Base-by-base conservation (phyloP, 2,329 filamentous ascomycete species). In the Ambrosiella beaveri region DNA sequence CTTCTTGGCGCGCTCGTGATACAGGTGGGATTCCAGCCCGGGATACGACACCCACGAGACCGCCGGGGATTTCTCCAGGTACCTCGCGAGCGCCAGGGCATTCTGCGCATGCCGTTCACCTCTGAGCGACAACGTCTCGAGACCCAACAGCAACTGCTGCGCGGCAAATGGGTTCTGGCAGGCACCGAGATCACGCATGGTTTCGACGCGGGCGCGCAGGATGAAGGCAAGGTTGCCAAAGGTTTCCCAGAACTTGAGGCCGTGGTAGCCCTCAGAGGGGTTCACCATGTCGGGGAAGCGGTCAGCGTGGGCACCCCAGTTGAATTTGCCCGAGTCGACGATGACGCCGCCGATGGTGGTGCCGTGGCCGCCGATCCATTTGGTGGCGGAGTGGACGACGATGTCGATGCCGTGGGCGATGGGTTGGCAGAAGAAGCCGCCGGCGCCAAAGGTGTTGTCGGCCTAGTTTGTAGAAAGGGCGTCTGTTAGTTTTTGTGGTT, bases 351-450 rank as follows among this genome's bases (percentile, higher is more conserved):
- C 90, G 63, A 96, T 86, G 35, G 90, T 95, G 45, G 90, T 95
- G 61, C 90, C 91, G 70, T 97, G 91, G 47, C 90, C 90, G 59
- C 90, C 90, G 62, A 97, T 96, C 90, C 90, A 96, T 72, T 96
- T 96, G 60, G 90, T 95, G 9, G 89, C 89, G 44, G 86, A 93
- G 76, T 96, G 89, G 27, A 95, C 87, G 56, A 96, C 85, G 61
- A 96, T 95, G 68, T 96, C 90, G 62, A 87, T 90, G 58, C 90
- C 90, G 70, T 95, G 86, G 27, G 90, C 84, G 65, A 96, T 91
- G 45, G 90, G 90, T 6, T 85, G 82, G 64, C 84, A 75, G 69
- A 88, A 94, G 76, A 87, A 96, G 55, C 91, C 90, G 60, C 90
- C 90, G 11, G 90, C 90, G 52, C 90, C 91, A 65, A 96, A 96